Base-by-base conservation (phyloP, 345 rosid species). In the Pugionium cornutum region DNA sequence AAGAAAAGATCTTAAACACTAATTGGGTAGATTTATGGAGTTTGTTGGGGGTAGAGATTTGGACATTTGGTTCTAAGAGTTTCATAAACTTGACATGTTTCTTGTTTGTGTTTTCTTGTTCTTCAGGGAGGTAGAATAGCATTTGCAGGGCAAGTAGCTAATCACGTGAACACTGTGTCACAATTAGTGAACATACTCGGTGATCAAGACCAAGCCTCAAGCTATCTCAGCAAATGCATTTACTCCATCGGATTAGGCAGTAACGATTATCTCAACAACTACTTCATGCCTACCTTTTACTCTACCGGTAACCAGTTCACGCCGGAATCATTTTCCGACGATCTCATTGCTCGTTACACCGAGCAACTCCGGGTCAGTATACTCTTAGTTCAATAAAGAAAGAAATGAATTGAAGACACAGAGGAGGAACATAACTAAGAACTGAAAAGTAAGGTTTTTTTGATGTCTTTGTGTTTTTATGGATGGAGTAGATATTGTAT, bases 251-350 rank as follows among this genome's bases (percentile, higher is more conserved):
- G 88, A 3, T 75, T 92, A 50, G 98, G 98, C 10, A 92, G 96
- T 82, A 92, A 92, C 65, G 98, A 92, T 58, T 92, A 92, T 64
- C 91, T 92, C 48, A 92, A 92, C 75, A 92, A 92, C 75, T 92
- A 92, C 75, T 92, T 89, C 87, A 85, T 84, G 94, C 97, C 98
- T 0, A 73, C 66, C 1, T 66, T 59, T 46, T 92, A 92, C 82
- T 72, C 86, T 46, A 72, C 81, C 4, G 37, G 83, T 62, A 76
- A 67, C 51, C 89, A 74, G 40, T 92, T 70, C 75, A 63, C 82
- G 0, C 86, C 97, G 0, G 88, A 83, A 2, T 81, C 81, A 10
- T 92, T 64, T 5, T 78, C 94, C 1, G 76, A 80, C 44, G 73
- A 66, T 62, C 97, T 92, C 40, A 72, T 83, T 61, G 73, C 73